phyloP scores from a whole-genome alignment of 768 basidiomycete species.

The Pleurotus cornucopiae region DNA sequence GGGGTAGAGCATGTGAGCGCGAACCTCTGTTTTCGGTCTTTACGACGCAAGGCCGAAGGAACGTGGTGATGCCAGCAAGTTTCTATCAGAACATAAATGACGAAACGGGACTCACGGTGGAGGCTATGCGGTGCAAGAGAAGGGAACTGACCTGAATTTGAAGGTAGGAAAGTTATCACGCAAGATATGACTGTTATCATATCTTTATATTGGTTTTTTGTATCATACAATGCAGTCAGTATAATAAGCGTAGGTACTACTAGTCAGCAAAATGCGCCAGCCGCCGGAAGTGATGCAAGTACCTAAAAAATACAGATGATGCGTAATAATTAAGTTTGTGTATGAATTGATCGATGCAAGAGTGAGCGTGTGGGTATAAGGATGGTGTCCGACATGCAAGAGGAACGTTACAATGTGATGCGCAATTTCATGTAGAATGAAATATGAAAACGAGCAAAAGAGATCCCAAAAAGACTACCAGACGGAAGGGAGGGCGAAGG shows the following conservation, averaged over 20 bases:
- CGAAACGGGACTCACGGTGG: background rate
- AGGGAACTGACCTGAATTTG: background rate
- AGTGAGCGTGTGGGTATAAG: background rate
- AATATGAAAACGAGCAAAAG: slow-evolving; percentile 17
- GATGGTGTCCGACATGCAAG: background rate
- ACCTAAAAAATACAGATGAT: slow-evolving; percentile 4
- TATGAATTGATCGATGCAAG: background rate
- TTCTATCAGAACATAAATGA: slow-evolving; percentile 1
- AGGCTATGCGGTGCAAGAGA: background rate
- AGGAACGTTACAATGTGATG: background rate
- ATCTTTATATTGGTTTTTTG: background rate
- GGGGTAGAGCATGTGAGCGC: background rate
- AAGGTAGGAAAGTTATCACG: background rate
- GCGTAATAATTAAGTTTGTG: background rate
- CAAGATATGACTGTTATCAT: background rate
- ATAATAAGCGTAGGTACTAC: background rate
- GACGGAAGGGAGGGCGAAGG: slow-evolving; percentile 53
- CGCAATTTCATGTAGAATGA: slow-evolving; percentile 12
- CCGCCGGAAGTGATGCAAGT: background rate
- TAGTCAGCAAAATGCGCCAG: background rate
- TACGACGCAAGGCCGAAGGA: background rate
- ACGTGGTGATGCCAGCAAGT: background rate
- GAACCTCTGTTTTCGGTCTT: background rate
- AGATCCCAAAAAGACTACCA: slow-evolving; percentile 43
- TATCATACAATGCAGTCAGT: background rate